phyloP scores from a whole-genome alignment of 2,329 filamentous ascomycete genomes.

The Diaporthe nobilis region DNA sequence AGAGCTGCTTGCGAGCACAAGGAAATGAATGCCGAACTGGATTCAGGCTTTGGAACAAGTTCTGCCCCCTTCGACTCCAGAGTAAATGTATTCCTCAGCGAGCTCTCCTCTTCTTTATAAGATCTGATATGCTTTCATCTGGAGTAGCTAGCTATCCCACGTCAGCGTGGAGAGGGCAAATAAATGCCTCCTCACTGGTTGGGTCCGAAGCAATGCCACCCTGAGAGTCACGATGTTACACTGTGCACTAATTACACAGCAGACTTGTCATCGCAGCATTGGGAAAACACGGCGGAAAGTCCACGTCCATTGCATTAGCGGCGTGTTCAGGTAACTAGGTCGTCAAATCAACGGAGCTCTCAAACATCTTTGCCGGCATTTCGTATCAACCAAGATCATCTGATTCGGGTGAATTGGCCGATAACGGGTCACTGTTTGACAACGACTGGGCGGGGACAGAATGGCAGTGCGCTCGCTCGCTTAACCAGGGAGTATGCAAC shows the following conservation, averaged over 20 bases:
- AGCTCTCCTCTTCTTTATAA: not conserved
- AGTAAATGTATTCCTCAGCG: not conserved
- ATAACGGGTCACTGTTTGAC: not conserved
- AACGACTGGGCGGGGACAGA: not conserved
- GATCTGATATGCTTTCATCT: not conserved
- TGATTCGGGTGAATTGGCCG: not conserved
- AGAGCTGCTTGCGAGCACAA: not conserved
- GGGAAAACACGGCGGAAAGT: not conserved
- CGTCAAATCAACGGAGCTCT: not conserved
- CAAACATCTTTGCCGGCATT: not conserved
- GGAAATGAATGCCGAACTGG: not conserved
- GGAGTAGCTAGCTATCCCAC: not conserved
- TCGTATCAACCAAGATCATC: not conserved
- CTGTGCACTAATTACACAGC: conserved; percentile 10
- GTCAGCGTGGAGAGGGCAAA: conserved; percentile 28
- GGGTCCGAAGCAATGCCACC: conserved; percentile 32
- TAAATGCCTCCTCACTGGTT: conserved; percentile 12
- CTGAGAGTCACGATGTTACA: conserved; percentile 34
- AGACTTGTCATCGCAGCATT: conserved; percentile 9
- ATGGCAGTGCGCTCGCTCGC: not conserved
- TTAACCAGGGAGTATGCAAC: not conserved
- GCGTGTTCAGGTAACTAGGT: not conserved
- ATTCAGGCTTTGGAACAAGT: not conserved
- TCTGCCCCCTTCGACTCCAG: not conserved
- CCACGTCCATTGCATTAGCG: not conserved